Conservation (phyloP, 139 green algal species). For the Micractinium conductrix region DNA sequence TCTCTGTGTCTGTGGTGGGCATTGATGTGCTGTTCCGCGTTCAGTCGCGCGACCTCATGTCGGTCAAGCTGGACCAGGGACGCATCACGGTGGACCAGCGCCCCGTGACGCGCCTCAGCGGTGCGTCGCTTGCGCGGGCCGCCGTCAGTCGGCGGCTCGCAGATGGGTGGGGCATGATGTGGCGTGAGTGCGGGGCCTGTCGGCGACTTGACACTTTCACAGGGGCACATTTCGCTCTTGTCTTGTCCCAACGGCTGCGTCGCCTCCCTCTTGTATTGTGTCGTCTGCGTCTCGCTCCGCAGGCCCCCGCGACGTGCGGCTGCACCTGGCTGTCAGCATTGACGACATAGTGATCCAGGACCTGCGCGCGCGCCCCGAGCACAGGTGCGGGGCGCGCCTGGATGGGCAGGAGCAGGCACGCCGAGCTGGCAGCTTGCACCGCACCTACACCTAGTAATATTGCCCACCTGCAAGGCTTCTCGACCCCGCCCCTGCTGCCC, state of each 20-base stretch:
- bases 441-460: neutral
- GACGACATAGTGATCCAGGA: conserved; percentile 49
- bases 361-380: conserved; percentile 40
- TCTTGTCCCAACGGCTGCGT: no score
- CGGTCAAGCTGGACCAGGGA: conserved; percentile 58
- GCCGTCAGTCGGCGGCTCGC: neutral
- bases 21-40: conserved; percentile 57
- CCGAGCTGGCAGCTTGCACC: neutral
- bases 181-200: neutral
- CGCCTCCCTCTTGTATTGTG: neutral
- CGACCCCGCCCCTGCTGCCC: neutral
- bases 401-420: neutral
- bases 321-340: conserved; percentile 39
- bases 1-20: conserved; percentile 51
- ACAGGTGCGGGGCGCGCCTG: neutral
- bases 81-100: conserved; percentile 24
- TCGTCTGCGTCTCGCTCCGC: neutral
- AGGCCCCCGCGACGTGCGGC: conserved; percentile 38
- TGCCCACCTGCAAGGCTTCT: neutral
- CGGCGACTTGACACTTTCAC: neutral
- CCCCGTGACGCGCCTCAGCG: conserved; percentile 27
- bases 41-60: conserved; percentile 56
- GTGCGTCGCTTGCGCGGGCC: neutral
- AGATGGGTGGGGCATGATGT: no score
- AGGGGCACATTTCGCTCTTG: no score